Evolutionary conservation across 192 early-diverging fungal genomes (phyloP), one percentile per base, ranked within the genome.

Genomic region (Gaertneriomyces semiglobifer): DNA sequence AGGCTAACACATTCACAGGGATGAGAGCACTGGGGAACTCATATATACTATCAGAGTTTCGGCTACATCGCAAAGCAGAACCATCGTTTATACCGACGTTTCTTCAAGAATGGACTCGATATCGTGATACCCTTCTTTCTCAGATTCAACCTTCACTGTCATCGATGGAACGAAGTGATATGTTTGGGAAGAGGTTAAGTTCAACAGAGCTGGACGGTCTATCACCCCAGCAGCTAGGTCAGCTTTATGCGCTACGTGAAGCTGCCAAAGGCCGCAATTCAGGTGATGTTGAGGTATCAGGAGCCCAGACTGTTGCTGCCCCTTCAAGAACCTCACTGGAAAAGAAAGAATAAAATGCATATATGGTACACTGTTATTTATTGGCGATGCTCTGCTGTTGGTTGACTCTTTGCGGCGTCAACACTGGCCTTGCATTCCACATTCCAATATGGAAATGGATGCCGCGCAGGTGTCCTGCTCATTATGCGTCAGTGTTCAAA

Each of bases 41-140:
- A 42, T 73, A 73, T 60, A 54, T 73, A 6, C 14, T 25, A 10
- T 65, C 67, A 43, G 71, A 73, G 50, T 73, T 73, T 54, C 41
- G 55, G 9, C 58, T 65, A 7, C 71, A 73, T 60, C 19, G 43
- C 14, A 60, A 60, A 18, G 65, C 71, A 7, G 71, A 73, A 6
- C 50, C 63, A 6, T 18, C 60, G 6, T 73, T 73, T 45, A 53
- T 73, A 12, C 6, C 25, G 9, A 54, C 55, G 8, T 73, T 73
- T 54, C 14, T 62, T 7, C 12, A 18, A 18, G 63, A 66, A 41
- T 72, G 69, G 69, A 41, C 46, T 7, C 11, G 7, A 16, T 71
- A 71, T 44, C 53, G 62, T 10, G 69, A 71, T 39, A 62, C 43
- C 7, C 61, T 70, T 19, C 12, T n/a, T 4, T 10, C 20, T n/a